Conservation (phyloP, 257 asterid genomes). For the Salvia splendens region DNA sequence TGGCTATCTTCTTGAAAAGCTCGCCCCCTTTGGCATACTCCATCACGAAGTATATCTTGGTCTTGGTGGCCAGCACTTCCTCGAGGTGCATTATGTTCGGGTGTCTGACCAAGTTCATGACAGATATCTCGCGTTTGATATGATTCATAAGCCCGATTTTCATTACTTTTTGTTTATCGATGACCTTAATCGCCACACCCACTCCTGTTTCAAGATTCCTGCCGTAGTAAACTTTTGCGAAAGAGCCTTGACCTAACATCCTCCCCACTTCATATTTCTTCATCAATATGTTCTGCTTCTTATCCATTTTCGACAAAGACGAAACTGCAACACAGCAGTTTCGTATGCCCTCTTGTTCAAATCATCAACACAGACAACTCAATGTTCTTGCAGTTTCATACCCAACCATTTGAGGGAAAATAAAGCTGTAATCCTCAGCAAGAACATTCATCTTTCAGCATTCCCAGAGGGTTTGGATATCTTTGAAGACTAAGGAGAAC, state of each 20-base stretch:
- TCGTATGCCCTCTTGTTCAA: constrained; percentile 36
- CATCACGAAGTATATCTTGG: constrained; percentile 69
- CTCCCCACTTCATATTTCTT: constrained; percentile 76
- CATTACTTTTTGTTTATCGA: constrained; percentile 66
- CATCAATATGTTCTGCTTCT: constrained; percentile 60
- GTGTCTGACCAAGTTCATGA: constrained; percentile 68
- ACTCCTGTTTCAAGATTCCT: constrained; percentile 58
- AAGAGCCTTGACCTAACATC: constrained; percentile 76
- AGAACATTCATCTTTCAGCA: constrained; percentile 56
- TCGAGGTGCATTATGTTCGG: constrained; percentile 55
- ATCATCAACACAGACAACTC: no score
- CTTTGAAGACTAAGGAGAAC: constrained; percentile 26
- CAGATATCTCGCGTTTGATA: constrained; percentile 73
- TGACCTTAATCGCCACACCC: constrained; percentile 78
- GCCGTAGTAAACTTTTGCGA: constrained; percentile 80
- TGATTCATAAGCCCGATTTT: constrained; percentile 64
- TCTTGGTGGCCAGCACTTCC: constrained; percentile 81
- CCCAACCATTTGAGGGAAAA: no score
- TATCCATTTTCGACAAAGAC: constrained; percentile 41
- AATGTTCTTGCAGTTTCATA: no score
- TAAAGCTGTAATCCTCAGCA: constrained; percentile 21
- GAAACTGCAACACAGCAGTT: constrained; percentile 24
- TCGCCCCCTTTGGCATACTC: constrained; percentile 87
- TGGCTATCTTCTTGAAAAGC: constrained; percentile 65
- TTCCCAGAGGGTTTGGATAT: constrained; percentile 34